phyloP scores from a whole-genome alignment of 2,329 filamentous ascomycete genomes.

The Colletotrichum navitas region DNA sequence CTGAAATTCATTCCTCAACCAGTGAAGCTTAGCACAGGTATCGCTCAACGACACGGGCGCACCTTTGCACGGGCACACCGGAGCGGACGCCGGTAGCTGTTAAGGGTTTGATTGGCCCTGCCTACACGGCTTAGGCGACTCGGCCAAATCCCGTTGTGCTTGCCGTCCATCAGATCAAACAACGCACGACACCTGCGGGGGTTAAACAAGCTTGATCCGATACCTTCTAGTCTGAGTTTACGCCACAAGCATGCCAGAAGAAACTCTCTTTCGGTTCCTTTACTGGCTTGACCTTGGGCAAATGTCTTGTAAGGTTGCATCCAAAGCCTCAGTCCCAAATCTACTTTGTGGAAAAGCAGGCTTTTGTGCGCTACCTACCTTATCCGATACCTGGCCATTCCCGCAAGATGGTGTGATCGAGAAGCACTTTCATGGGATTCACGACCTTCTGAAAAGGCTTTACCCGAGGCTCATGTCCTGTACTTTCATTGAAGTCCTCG shows the following conservation, averaged over 20 bases:
- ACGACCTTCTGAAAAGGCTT: background rate
- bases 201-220: conserved; percentile 9
- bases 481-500: background rate
- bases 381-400: background rate
- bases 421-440: background rate
- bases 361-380: background rate
- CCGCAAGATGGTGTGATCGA: conserved; percentile 12
- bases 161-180: conserved; percentile 14
- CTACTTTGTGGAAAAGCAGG: background rate
- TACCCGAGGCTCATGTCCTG: background rate
- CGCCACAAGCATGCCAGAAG: background rate
- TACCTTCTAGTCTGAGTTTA: conserved; percentile 8
- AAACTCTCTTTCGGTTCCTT: background rate
- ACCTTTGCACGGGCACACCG: background rate
- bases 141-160: background rate
- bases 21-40: background rate
- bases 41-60: background rate
- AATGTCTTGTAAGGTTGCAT: background rate
- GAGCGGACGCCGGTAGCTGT: background rate
- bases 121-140: background rate
- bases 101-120: background rate
- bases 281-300: background rate
- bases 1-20: background rate
- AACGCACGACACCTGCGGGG: no score
- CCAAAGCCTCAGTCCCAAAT: background rate